A percentile compares a stretch with the other conserved stretches of the same genome.
Conservation (phyloP, 148 eudicot species). For the Vaccinium myrtillus region DNA sequence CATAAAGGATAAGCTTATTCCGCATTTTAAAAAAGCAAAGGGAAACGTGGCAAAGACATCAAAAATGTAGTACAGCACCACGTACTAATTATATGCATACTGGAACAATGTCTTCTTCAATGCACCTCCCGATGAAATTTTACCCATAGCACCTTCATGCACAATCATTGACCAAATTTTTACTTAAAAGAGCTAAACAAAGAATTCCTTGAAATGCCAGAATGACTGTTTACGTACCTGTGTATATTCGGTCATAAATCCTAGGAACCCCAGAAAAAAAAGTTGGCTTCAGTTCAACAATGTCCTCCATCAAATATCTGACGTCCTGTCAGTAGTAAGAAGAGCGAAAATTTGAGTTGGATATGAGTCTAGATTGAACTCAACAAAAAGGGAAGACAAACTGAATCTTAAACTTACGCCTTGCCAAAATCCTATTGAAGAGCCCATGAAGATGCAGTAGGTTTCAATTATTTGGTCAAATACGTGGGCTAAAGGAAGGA, state of each 20-base stretch:
- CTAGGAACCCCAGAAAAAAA: conserved; percentile 83
- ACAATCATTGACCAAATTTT: not conserved
- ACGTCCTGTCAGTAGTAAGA: conserved; percentile 53
- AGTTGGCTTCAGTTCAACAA: conserved; percentile 77
- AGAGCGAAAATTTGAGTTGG: not conserved
- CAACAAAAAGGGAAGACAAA: not conserved
- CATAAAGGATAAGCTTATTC: not conserved
- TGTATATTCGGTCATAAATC: conserved; percentile 81
- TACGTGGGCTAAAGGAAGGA: conserved; percentile 91
- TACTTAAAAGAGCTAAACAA: not conserved
- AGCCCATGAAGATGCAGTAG: conserved; percentile 64
- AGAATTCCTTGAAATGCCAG: too few relatives aligned
- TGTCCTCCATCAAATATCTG: conserved; percentile 76
- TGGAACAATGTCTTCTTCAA: conserved; percentile 70
- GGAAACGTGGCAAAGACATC: not conserved
- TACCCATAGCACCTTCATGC: conserved; percentile 66
- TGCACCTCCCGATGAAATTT: conserved; percentile 60
- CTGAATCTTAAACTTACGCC: conserved; percentile 53
- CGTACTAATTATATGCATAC: conserved; percentile 89
- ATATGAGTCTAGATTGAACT: not conserved
- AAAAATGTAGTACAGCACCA: not conserved
- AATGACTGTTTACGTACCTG: conserved; percentile 52
- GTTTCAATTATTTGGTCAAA: conserved; percentile 87
- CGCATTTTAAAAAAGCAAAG: not conserved
- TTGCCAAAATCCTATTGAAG: conserved; percentile 95